Conservation (phyloP, 306 rosid genomes). For the Begonia masoniana region DNA sequence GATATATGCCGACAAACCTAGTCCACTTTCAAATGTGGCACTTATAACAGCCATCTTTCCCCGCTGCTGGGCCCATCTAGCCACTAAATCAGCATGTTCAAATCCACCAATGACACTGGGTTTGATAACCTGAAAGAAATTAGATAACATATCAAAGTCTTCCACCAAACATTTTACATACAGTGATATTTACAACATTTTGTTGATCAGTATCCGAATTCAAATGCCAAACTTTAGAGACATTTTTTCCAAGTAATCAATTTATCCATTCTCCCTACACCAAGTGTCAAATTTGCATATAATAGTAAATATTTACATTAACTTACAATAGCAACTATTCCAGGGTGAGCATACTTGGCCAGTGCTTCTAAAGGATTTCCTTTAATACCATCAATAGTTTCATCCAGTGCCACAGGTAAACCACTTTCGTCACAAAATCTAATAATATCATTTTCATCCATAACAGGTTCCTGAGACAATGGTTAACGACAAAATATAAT, state of each 20-base stretch:
- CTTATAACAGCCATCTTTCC: conserved; percentile 87
- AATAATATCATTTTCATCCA: conserved; percentile 55
- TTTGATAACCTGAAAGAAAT: conserved; percentile 65
- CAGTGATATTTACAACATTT: too few species aligned
- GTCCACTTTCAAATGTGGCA: conserved; percentile 86
- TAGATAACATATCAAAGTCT: background rate
- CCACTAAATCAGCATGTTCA: conserved; percentile 68
- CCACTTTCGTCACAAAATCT: conserved; percentile 80
- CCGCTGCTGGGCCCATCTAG: conserved; percentile 78
- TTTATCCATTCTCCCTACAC: too few species aligned
- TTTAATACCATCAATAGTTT: conserved; percentile 54
- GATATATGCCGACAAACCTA: conserved; percentile 77
- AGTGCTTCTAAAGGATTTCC: conserved; percentile 53
- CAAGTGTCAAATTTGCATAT: too few species aligned
- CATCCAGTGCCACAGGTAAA: conserved; percentile 83
- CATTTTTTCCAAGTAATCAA: too few species aligned
- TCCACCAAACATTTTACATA: too few species aligned
- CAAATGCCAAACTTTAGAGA: background rate
- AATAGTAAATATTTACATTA: background rate
- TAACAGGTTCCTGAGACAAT: conserved; percentile 70
- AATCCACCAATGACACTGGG: conserved; percentile 94
- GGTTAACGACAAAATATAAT: too few species aligned
- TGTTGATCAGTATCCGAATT: background rate
- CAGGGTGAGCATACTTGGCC: conserved; percentile 60
- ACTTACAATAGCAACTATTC: conserved; percentile 84